These are phyloP conservation scores for Saposhnikovia divaricata DNA, from an alignment of 129 eudicot species.

Conservation along the genomic window DNA sequence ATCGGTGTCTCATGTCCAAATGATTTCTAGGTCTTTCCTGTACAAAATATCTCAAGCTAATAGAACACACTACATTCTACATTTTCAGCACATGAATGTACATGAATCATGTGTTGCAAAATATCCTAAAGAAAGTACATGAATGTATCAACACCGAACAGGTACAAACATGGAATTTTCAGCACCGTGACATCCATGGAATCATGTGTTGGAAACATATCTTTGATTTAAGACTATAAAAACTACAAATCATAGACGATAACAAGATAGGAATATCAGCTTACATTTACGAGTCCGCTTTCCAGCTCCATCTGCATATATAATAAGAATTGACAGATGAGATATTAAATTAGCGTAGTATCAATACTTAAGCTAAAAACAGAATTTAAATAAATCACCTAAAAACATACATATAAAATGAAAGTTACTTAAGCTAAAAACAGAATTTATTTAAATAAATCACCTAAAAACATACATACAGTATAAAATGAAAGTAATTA, in stretches of 20 bases:
- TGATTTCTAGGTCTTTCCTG: constrained; percentile 96
- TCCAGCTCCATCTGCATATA: constrained; percentile 76
- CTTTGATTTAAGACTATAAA: no score
- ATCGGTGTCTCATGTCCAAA: constrained; percentile 84
- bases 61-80: background rate
- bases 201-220: no score
- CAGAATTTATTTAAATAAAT: no score
- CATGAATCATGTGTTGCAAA: no score
- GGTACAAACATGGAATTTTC: no score
- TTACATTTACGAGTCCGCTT: constrained; percentile 55
- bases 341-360: background rate
- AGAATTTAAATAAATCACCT: background rate
- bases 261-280: background rate
- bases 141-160: background rate
- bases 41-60: background rate
- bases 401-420: background rate
- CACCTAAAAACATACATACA: background rate
- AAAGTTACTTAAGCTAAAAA: background rate
- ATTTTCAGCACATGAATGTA: no score
- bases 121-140: background rate
- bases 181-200: no score
- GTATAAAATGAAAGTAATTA: background rate
- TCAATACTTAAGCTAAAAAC: background rate
- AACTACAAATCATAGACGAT: no score
- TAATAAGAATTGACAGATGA: background rate